Evolutionary conservation across 2,329 filamentous ascomycete species (phyloP).

Genomic region (Trichoderma arundinaceum): DNA sequence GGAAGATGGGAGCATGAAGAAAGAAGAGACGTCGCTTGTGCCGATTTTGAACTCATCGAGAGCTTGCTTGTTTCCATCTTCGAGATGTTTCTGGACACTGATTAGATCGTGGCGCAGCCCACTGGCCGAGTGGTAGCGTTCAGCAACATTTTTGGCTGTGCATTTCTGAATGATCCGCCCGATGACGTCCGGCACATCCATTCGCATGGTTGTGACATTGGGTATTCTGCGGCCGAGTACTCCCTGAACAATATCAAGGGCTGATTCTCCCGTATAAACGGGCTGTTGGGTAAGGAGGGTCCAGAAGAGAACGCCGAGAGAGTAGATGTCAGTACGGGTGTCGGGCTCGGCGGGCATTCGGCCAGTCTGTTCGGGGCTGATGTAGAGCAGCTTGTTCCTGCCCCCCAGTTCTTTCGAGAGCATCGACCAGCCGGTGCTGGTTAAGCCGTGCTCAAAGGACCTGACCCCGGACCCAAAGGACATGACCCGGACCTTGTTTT

Average conservation of each 20-base stretch:
- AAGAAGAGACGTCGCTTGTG: slow-evolving; percentile 86
- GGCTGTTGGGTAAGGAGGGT: slow-evolving; percentile 78
- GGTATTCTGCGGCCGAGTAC: slow-evolving; percentile 81
- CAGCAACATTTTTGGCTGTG: slow-evolving; percentile 84
- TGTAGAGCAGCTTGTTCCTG: slow-evolving; percentile 87
- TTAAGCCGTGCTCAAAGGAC: slow-evolving; percentile 88
- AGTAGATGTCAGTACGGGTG: slow-evolving; percentile 91
- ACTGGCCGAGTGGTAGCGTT: slow-evolving; percentile 87
- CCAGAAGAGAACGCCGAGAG: slow-evolving; percentile 88
- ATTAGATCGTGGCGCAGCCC: slow-evolving; percentile 83
- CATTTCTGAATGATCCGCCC: slow-evolving; percentile 88
- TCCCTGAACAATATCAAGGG: slow-evolving; percentile 89
- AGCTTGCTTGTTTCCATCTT: slow-evolving; percentile 73
- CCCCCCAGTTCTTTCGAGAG: slow-evolving; percentile 84
- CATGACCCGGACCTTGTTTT: slow-evolving; percentile 75
- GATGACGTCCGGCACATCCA: slow-evolving; percentile 84
- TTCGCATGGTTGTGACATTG: slow-evolving; percentile 74
- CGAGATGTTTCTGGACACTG: slow-evolving; percentile 74
- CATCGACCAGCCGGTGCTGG: slow-evolving; percentile 83
- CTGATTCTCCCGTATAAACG: slow-evolving; percentile 78
- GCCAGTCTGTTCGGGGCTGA: slow-evolving; percentile 93
- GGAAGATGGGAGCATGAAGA: slow-evolving; percentile 81
- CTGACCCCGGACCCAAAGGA: slow-evolving; percentile 86
- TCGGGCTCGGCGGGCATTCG: slow-evolving; percentile 92
- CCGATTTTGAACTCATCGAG: slow-evolving; percentile 78